These are phyloP conservation scores for Apiospora malaysiana DNA, from an alignment of 2,329 filamentous ascomycete species.

Conservation along the genomic window DNA sequence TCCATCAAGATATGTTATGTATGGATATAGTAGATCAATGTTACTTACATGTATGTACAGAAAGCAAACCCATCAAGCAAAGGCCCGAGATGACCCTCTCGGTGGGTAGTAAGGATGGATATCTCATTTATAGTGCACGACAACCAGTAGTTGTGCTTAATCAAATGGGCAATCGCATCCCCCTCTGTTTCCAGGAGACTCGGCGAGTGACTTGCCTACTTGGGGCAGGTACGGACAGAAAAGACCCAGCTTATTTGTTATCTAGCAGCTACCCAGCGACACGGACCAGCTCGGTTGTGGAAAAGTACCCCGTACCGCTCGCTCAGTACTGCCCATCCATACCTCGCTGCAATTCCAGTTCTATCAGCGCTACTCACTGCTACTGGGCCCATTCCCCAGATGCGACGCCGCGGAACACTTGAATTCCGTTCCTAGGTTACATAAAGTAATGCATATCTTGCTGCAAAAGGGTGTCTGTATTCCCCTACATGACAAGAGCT, in stretches of 20 bases:
- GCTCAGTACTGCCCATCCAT: no score
- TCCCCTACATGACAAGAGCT: not conserved
- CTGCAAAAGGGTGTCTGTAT: not conserved
- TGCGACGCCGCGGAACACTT: constrained; percentile 2
- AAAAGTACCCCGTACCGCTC: not conserved
- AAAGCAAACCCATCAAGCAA: not conserved
- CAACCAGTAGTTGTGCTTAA: not conserved
- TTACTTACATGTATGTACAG: no score
- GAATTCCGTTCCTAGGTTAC: constrained; percentile 12
- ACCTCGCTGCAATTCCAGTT: not conserved
- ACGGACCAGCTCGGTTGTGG: not conserved
- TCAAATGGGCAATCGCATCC: not conserved
- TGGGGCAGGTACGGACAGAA: not conserved
- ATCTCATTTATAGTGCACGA: constrained; percentile 3
- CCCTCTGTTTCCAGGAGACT: not conserved
- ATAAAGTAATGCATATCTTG: constrained; percentile 2
- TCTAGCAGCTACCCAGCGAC: not conserved
- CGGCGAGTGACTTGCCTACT: constrained; percentile 1
- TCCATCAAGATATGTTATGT: not conserved
- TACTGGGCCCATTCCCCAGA: not conserved
- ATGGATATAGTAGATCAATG: constrained; percentile 7
- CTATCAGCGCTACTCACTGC: not conserved
- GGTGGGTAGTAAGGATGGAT: not conserved
- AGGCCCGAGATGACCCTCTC: not conserved
- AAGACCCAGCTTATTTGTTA: no score